phyloP scores from a whole-genome alignment of 345 rosid genomes.

The Melaleuca alternifolia region DNA sequence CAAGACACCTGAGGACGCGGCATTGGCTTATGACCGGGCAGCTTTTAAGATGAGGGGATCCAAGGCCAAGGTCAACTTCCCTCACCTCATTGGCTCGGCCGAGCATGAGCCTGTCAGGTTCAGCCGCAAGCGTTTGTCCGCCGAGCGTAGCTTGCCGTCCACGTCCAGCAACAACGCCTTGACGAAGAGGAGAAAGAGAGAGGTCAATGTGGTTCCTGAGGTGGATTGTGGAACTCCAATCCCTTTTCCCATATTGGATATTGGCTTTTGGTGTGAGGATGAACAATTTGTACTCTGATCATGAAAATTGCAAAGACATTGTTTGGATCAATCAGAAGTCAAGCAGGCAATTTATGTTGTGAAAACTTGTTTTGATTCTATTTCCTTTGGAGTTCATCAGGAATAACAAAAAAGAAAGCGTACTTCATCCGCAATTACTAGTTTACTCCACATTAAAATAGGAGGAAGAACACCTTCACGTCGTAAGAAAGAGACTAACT shows the following conservation, averaged over 20 bases:
- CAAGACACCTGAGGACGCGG: slow-evolving; percentile 28
- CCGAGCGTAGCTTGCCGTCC: slow-evolving; percentile 9
- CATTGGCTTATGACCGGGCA: slow-evolving; percentile 27
- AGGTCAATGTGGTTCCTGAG: neutral
- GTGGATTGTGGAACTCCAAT: neutral
- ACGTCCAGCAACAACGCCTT: neutral
- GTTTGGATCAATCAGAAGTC: neutral
- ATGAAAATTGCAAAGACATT: neutral
- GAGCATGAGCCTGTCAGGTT: slow-evolving; percentile 20
- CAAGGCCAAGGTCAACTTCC: slow-evolving; percentile 30
- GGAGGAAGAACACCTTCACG: neutral
- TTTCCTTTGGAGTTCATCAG: neutral
- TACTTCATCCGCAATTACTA: neutral
- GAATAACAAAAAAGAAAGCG: neutral
- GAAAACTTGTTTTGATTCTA: neutral
- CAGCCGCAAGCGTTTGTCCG: slow-evolving; percentile 13
- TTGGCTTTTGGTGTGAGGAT: neutral
- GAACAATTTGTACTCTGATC: neutral
- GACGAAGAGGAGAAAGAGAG: neutral
- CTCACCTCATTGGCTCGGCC: slow-evolving; percentile 14
- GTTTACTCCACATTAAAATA: neutral
- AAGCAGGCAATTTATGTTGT: neutral
- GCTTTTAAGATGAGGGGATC: slow-evolving; percentile 31
- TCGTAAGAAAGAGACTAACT: neutral
- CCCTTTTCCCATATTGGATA: neutral